These are phyloP conservation scores for Viola odorata DNA, from an alignment of 345 rosid species.

Conservation along the genomic window DNA sequence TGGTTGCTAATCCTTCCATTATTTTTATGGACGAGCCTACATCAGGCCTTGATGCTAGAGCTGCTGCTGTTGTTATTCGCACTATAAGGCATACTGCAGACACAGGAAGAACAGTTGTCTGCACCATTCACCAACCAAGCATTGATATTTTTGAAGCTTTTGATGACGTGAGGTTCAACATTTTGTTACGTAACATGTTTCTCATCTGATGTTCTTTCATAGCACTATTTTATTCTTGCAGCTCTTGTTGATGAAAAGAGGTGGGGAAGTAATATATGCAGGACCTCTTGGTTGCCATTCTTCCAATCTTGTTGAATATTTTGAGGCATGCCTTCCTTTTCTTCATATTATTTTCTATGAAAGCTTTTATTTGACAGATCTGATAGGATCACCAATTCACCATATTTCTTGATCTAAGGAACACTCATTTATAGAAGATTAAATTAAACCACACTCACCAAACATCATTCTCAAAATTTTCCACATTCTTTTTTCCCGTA, in stretches of 20 bases:
- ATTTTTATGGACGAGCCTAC: slow-evolving; percentile 89
- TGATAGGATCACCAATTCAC: too few relatives aligned
- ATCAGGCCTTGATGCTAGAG: slow-evolving; percentile 80
- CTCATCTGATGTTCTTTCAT: too few relatives aligned
- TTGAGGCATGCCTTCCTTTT: slow-evolving; percentile 11
- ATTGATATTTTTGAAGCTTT: slow-evolving; percentile 83
- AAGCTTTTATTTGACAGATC: not conserved
- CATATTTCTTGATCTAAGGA: too few relatives aligned
- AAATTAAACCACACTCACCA: too few relatives aligned
- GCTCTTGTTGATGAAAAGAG: slow-evolving; percentile 21
- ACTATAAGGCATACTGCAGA: slow-evolving; percentile 78
- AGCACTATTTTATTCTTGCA: not conserved
- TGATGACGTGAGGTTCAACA: slow-evolving; percentile 57
- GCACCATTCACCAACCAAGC: slow-evolving; percentile 91
- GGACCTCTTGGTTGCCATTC: slow-evolving; percentile 12
- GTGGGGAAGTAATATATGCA: slow-evolving; percentile 16
- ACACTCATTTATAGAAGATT: too few relatives aligned
- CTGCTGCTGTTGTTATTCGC: slow-evolving; percentile 83
- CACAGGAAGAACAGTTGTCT: slow-evolving; percentile 80
- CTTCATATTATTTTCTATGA: not conserved
- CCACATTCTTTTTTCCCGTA: too few relatives aligned
- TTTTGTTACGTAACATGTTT: not conserved
- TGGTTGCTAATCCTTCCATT: slow-evolving; percentile 73
- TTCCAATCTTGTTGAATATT: slow-evolving; percentile 14
- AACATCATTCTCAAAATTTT: too few relatives aligned